Evolutionary conservation across 495 filamentous ascomycete species (phyloP), one percentile per base, ranked within the genome.

Genomic region (Viridothelium virens): DNA sequence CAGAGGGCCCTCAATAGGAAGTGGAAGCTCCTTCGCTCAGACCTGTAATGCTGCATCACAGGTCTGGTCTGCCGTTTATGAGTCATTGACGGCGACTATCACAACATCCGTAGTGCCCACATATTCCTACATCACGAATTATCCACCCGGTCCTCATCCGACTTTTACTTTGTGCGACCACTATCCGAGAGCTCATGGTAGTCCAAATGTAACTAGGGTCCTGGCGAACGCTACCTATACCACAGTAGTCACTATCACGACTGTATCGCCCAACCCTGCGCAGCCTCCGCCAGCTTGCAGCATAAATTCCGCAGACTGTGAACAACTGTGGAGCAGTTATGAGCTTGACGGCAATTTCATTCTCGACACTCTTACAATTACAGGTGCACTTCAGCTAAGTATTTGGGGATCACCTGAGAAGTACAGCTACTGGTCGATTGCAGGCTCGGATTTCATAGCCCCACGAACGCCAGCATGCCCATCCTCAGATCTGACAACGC

Each of bases 211-310:
- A 9, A 10, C 18, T 59, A 31, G 53, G 10, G 7, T 9, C 6
- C 10, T 31, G 10, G 10, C 18, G 7, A 59, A 7, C 18, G 18
- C 53, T 7, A 25, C 18, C n/a, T 59, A 36, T 25, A 25, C 53
- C 7, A 10, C 7, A n/a, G 33, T 18, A 59, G 18, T 10, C 53
- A 36, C 6, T 10, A 25, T 25, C n/a, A 59, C 53, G n/a, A 59
- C 53, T n/a, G n/a, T 59, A 59, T 59, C 53, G 18, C 7, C n/a
- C 53, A 7, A 59, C 53, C 33, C 53, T 9, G n/a, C 7, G 6
- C 18, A 31, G 18, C n/a, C 33, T 7, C 18, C 53, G 7, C 53
- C 53, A 9, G 53, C 53, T 31, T 69, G 68, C 53, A 66, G 68
- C 41, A 44, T 44, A 7, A 44, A 44, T 44, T 44, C 41, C 41